Conservation (phyloP, 805 yeast species). For the Candida odintsovae region DNA sequence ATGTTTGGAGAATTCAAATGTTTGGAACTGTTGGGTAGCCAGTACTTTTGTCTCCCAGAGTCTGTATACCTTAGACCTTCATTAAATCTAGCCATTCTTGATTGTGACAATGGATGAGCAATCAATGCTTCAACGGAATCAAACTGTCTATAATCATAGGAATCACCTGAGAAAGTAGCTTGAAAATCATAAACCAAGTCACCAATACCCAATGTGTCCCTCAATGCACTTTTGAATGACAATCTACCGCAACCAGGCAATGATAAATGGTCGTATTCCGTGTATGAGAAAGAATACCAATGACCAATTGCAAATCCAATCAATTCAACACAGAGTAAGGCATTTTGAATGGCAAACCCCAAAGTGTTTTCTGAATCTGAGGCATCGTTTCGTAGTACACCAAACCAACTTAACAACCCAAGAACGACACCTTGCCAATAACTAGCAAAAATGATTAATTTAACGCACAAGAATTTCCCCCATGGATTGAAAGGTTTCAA, state of each 20-base stretch:
- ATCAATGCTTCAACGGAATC: constrained; percentile 71
- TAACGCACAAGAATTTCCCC: constrained; percentile 90
- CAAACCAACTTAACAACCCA: constrained; percentile 44
- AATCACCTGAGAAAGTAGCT: constrained; percentile 58
- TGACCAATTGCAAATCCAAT: constrained; percentile 86
- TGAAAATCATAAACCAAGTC: constrained; percentile 79
- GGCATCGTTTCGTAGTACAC: constrained; percentile 32
- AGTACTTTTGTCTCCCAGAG: constrained; percentile 76
- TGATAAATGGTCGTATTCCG: constrained; percentile 55
- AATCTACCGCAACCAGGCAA: constrained; percentile 70
- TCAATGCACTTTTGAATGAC: constrained; percentile 53
- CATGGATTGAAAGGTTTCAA: constrained; percentile 78
- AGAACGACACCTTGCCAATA: constrained; percentile 84
- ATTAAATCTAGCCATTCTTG: constrained; percentile 62
- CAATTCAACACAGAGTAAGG: constrained; percentile 76
- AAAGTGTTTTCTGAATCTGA: constrained; percentile 28
- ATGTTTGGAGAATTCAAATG: constrained; percentile 4
- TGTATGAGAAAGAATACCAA: constrained; percentile 76
- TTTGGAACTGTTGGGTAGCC: constrained; percentile 37
- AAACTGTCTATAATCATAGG: constrained; percentile 75
- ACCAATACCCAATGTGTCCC: constrained; percentile 70
- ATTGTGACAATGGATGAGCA: constrained; percentile 61
- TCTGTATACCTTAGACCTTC: constrained; percentile 79
- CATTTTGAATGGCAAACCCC: constrained; percentile 68
- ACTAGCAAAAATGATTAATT: constrained; percentile 92